Conservation (phyloP, 257 asterid species). For the Salvia hispanica region DNA sequence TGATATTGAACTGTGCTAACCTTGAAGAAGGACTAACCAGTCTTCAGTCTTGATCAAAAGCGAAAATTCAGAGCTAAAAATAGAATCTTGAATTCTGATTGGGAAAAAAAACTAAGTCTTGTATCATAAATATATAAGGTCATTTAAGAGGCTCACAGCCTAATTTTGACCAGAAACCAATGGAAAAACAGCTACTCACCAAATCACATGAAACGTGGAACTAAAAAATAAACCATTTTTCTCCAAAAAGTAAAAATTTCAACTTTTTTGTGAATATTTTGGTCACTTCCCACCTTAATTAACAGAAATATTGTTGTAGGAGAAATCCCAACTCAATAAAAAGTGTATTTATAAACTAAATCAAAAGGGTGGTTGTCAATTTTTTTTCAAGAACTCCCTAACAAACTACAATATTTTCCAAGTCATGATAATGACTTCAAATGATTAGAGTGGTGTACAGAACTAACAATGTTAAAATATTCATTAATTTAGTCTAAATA, state of each 20-base stretch:
- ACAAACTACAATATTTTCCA: slow-evolving; percentile 25
- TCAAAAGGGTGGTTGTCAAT: slow-evolving; percentile 27
- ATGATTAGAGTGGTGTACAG: slow-evolving; percentile 39
- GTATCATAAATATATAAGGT: slow-evolving; percentile 31
- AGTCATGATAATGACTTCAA: slow-evolving; percentile 46
- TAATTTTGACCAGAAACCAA: slow-evolving; percentile 43
- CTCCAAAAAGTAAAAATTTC: slow-evolving; percentile 14
- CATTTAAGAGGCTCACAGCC: slow-evolving; percentile 38
- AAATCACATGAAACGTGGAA: slow-evolving; percentile 30
- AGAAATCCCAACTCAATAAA: slow-evolving; percentile 26
- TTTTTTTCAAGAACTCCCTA: slow-evolving; percentile 33
- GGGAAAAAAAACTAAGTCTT: slow-evolving; percentile 23
- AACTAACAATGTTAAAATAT: slow-evolving; percentile 26
- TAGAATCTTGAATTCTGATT: slow-evolving; percentile 21
- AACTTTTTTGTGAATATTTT: slow-evolving; percentile 24
- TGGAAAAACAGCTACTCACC: slow-evolving; percentile 28
- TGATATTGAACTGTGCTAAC: slow-evolving; percentile 9
- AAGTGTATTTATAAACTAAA: background rate
- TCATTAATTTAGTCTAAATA: slow-evolving; percentile 18
- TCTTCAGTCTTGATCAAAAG: slow-evolving; percentile 15
- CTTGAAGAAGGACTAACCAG: slow-evolving; percentile 25
- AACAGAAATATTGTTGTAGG: slow-evolving; percentile 28
- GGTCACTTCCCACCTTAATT: slow-evolving; percentile 38
- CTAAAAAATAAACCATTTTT: background rate
- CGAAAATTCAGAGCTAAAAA: slow-evolving; percentile 12